Percentiles rank a stretch among this genome's conserved stretches.
These are phyloP conservation scores for Fusarium sp. DNA, from an alignment of 2,329 filamentous ascomycete species.

Conservation along the genomic window DNA sequence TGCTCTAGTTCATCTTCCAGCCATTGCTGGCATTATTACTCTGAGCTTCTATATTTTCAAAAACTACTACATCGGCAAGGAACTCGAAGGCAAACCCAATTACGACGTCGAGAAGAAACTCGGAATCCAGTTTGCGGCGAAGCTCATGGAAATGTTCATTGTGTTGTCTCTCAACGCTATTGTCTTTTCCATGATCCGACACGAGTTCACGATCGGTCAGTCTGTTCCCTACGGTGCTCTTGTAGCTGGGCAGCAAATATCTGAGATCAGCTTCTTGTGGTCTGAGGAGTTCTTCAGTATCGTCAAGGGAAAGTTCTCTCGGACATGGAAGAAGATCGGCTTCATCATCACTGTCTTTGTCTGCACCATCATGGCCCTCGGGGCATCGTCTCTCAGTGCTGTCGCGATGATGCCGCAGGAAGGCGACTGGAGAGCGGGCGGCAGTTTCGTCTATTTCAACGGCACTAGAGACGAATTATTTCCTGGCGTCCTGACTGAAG, in stretches of 20 bases:
- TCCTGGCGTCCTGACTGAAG: constrained; percentile 10
- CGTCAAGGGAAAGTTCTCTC: constrained; percentile 31
- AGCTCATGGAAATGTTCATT: constrained; percentile 42
- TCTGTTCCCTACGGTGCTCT: constrained; percentile 39
- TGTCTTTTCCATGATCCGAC: constrained; percentile 34
- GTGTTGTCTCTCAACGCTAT: constrained; percentile 35
- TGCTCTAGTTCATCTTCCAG: constrained; percentile 33
- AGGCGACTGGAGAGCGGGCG: constrained; percentile 35
- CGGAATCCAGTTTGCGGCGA: constrained; percentile 38
- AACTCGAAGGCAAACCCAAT: constrained; percentile 32
- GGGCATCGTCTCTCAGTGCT: constrained; percentile 38
- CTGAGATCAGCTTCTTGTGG: constrained; percentile 40
- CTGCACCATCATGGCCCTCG: constrained; percentile 35
- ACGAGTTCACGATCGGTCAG: constrained; percentile 35
- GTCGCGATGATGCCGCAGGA: constrained; percentile 43
- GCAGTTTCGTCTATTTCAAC: constrained; percentile 36
- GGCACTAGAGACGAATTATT: constrained; percentile 31
- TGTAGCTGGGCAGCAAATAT: constrained; percentile 39
- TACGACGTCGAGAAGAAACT: constrained; percentile 39
- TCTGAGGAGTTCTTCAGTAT: constrained; percentile 38
- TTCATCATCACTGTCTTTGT: constrained; percentile 29
- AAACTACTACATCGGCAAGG: constrained; percentile 42
- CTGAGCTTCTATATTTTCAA: constrained; percentile 43
- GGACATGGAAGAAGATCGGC: constrained; percentile 33
- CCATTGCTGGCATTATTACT: constrained; percentile 29